Evolutionary conservation across 1,284 basidiomycete genomes (phyloP), one percentile per base, ranked within the genome.

Genomic region (Rhodotorula sp.): DNA sequence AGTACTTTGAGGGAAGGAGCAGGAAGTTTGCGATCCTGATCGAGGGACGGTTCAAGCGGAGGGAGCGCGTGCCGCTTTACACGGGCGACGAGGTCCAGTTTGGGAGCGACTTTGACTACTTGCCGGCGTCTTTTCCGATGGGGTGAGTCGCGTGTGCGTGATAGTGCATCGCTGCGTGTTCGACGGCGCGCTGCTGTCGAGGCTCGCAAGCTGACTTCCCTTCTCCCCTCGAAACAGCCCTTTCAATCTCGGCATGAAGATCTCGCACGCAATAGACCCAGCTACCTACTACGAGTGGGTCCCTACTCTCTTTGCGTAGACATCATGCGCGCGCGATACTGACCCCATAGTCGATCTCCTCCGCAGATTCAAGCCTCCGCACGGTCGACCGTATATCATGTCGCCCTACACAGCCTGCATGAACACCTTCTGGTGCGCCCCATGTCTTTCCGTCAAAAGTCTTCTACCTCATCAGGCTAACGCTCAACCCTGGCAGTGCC

Each of bases 341-440:
- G 74, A 79, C 81, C 57, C 79, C 81, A 52, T 79, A 80, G 7
- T 76, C 74, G 47, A 79, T 77, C 5, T 75, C 73, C n/a, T n/a
- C 59, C 77, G 76, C 59, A 76, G 77, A 48, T 76, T 78, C 62
- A 75, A 77, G n/a, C 81, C 81, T 11, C 77, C 78, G 5, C 78
- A 78, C 13, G 79, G 78, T 1, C 68, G 81, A 2, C 81, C 81
- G 0, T 82, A 78, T 74, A 82, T 82, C 78, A 82, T 82, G 81
- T 79, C 76, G 29, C 80, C 81, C 2, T 80, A 80, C 73, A 63
- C 74, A 22, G 81, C 81, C 3, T 82, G 81, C 62, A 81, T 82
- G 79, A 81, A 81, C 72, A 81, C 80, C 0, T 70, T 82, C 39
- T 49, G 58, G 58, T 65, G 39, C 39, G 59, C 20, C 30, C 22